Base-by-base conservation (phyloP, 345 rosid genomes). In the Microcos paniculata region DNA sequence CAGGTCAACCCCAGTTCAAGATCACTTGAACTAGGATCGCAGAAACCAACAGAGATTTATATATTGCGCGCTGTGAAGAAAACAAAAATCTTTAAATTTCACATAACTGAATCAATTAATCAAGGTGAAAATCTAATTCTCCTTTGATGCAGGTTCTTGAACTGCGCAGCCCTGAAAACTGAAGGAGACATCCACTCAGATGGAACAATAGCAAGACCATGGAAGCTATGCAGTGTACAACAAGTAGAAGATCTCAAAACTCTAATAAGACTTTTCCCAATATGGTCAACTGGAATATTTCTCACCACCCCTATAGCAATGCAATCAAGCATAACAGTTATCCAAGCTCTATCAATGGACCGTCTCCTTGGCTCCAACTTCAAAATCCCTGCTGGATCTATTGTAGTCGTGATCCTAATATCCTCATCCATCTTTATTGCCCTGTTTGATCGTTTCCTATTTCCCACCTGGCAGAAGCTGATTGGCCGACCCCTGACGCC, bases 161-260 rank as follows among this genome's bases (percentile, higher is more conserved):
- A 85, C 74, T 62, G 74, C 35, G 74, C 74, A 21, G 62, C 74
- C 0, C 9, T 70, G 49, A 70, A 70, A 70, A 52, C 62, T 24
- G 62, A 33, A 11, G 74, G 62, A 21, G 61, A 70, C n/a, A 33
- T 53, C 11, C 4, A 33, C 33, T 53, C 48, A 13, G 62, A 70
- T 52, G 85, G 82, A 58, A 76, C 81, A 11, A 74, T 76, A 13
- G 71, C 81, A 38, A 84, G 64, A 35, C 83, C 80, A n/a, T 87
- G 90, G 90, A 84, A 82, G 38, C 74, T 89, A 58, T 85, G 88
- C 78, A 62, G 80, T 1, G 77, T 85, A 45, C 82, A 85, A 61
- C 86, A 88, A 72, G 92, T 85, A 28, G 92, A 87, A 71, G 84
- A 86, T 77, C 80, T 87, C 35, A 88, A 85, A 70, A 46, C 75